Percentiles rank a stretch among this genome's conserved stretches.
These are phyloP conservation scores for Chenopodium quinoa DNA, from an alignment of 148 eudicot genomes.

Conservation along the genomic window DNA sequence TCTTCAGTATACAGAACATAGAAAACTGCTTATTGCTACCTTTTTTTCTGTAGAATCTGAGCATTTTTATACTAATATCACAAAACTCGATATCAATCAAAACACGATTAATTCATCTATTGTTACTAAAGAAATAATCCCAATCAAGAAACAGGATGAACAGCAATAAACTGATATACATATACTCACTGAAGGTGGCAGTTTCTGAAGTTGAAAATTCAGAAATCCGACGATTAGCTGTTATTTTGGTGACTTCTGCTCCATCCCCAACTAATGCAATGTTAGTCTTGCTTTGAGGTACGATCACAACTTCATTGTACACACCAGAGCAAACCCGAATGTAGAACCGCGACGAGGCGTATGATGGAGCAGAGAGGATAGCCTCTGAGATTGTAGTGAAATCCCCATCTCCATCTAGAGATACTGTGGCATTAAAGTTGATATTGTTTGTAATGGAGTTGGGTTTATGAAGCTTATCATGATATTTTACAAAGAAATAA, in stretches of 20 bases:
- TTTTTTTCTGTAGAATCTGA: too few relatives aligned
- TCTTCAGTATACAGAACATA: background rate
- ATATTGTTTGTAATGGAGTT: background rate
- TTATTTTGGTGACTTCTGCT: constrained; percentile 23
- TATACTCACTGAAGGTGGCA: constrained; percentile 28
- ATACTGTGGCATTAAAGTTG: constrained; percentile 23
- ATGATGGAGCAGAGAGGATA: constrained; percentile 26
- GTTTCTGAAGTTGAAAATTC: constrained; percentile 26
- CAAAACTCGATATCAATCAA: too few relatives aligned
- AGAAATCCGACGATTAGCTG: constrained; percentile 21
- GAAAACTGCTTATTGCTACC: background rate
- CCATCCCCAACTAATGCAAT: constrained; percentile 36
- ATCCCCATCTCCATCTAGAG: constrained; percentile 21
- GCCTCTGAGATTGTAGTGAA: constrained; percentile 24
- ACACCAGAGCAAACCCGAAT: constrained; percentile 20
- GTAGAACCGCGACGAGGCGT: constrained; percentile 1
- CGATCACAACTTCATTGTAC: constrained; percentile 28
- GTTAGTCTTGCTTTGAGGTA: constrained; percentile 26
- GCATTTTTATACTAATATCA: too few relatives aligned
- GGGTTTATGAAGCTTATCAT: background rate
- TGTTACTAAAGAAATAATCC: too few relatives aligned
- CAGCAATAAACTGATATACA: background rate
- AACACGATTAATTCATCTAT: too few relatives aligned
- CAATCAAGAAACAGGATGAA: too few relatives aligned
- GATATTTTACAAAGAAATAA: constrained; percentile 1